These are phyloP conservation scores for Avena sativa DNA, from an alignment of 176 grass and related monocot species.

Conservation along the genomic window DNA sequence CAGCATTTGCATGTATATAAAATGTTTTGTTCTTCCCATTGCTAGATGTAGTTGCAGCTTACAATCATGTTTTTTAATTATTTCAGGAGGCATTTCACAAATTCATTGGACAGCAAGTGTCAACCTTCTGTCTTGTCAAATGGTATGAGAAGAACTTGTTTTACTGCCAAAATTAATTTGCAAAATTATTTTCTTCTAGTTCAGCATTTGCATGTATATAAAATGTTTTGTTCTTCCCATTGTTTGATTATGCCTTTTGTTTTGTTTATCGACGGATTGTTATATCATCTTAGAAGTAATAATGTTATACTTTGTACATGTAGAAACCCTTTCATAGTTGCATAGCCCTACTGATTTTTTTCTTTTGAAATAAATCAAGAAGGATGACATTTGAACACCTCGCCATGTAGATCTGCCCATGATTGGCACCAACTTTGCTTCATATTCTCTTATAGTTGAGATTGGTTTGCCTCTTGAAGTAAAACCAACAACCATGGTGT, in stretches of 20 bases:
- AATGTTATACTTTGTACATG: neutral
- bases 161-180: neutral
- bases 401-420: neutral
- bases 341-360: neutral
- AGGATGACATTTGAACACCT: neutral
- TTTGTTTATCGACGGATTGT: neutral
- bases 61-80: constrained; percentile 19
- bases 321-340: constrained; percentile 3
- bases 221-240: neutral
- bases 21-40: neutral
- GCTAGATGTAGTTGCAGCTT: neutral
- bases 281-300: constrained; percentile 6
- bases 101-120: constrained; percentile 81
- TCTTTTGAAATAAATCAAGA: neutral
- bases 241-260: neutral
- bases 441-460: neutral
- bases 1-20: neutral
- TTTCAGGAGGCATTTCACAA: constrained; percentile 87
- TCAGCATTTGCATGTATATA: neutral
- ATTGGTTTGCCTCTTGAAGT: neutral
- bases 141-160: constrained; percentile 47
- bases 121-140: constrained; percentile 71
- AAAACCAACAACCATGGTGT: neutral
- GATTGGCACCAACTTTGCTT: neutral
- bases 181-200: neutral